These are phyloP conservation scores for Fusarium chlamydosporum DNA, from an alignment of 2,329 filamentous ascomycete species.

Conservation along the genomic window DNA sequence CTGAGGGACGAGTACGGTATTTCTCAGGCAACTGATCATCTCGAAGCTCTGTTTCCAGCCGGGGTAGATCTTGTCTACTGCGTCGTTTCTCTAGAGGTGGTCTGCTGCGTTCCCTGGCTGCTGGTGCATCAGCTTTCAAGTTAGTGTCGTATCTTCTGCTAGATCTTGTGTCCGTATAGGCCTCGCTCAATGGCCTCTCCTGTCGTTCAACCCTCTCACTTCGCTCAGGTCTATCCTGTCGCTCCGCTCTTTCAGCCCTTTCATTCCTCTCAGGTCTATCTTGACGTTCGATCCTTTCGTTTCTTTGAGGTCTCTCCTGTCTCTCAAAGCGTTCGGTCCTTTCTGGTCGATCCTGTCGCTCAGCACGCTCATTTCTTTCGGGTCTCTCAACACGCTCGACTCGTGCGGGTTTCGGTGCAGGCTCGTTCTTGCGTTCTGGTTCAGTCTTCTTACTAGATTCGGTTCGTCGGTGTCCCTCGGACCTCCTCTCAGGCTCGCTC, in stretches of 20 bases:
- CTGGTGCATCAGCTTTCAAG: constrained; percentile 36
- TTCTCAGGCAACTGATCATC: constrained; percentile 50
- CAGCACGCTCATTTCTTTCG: not conserved
- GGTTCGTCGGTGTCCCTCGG: constrained; percentile 13
- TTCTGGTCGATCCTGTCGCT: constrained; percentile 5
- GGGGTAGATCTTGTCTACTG: constrained; percentile 60
- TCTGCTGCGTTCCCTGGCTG: constrained; percentile 42
- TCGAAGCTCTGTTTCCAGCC: constrained; percentile 60
- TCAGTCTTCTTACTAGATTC: constrained; percentile 17
- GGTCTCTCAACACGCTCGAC: constrained; percentile 27
- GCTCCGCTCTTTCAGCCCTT: not conserved
- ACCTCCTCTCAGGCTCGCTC: constrained; percentile 18
- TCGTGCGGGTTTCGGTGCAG: constrained; percentile 25
- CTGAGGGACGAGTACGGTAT: constrained; percentile 56
- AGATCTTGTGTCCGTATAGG: constrained; percentile 27
- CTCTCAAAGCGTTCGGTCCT: not conserved
- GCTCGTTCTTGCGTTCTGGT: constrained; percentile 13
- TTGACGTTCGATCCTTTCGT: constrained; percentile 27
- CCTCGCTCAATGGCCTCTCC: constrained; percentile 26
- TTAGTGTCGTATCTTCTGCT: constrained; percentile 36
- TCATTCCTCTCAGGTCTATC: constrained; percentile 16
- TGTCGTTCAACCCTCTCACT: constrained; percentile 30
- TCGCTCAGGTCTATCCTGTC: constrained; percentile 2
- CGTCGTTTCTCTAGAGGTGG: constrained; percentile 50
- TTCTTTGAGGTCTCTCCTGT: constrained; percentile 25